Conservation (phyloP, 495 filamentous ascomycete species). For the Trypethelium eluteriae region DNA sequence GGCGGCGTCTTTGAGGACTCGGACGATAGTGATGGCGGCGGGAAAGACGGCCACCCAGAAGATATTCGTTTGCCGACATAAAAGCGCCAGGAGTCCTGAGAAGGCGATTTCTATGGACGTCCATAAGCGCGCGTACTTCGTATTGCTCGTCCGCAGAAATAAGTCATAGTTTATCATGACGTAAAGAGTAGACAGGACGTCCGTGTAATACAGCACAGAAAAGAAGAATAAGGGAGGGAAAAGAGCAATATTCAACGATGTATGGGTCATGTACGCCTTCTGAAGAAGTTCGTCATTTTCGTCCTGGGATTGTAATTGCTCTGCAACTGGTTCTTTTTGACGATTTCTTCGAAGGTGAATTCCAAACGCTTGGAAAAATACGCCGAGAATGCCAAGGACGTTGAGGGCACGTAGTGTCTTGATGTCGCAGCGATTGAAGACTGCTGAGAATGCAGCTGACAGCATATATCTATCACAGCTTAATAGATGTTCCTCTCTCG, state of each 20-base stretch:
- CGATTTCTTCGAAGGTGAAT: slow-evolving; percentile 17
- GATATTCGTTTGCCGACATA: slow-evolving; percentile 78
- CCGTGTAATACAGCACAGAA: slow-evolving; percentile 87
- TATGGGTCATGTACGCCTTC: slow-evolving; percentile 15
- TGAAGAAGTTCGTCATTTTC: background rate
- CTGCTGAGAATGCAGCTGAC: slow-evolving; percentile 5
- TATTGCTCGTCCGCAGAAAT: background rate
- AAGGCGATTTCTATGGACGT: background rate
- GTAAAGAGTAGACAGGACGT: slow-evolving; percentile 57
- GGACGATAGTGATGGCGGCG: slow-evolving; percentile 63
- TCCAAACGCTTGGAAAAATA: slow-evolving; percentile 27
- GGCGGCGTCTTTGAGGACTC: slow-evolving; percentile 19
- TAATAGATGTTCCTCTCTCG: background rate
- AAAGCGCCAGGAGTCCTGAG: background rate
- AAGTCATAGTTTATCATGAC: slow-evolving; percentile 42
- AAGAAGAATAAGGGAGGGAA: slow-evolving; percentile 96
- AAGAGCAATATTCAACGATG: slow-evolving; percentile 64
- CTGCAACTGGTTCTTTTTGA: background rate
- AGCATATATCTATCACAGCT: background rate
- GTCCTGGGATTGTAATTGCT: background rate
- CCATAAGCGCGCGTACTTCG: background rate
- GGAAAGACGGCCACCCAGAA: slow-evolving; percentile 89
- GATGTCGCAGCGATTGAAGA: slow-evolving; percentile 37
- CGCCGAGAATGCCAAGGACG: slow-evolving; percentile 38
- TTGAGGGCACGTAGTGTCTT: slow-evolving; percentile 47